These are phyloP conservation scores for Phallus indusiatus DNA, from an alignment of 768 basidiomycete genomes.

Conservation along the genomic window DNA sequence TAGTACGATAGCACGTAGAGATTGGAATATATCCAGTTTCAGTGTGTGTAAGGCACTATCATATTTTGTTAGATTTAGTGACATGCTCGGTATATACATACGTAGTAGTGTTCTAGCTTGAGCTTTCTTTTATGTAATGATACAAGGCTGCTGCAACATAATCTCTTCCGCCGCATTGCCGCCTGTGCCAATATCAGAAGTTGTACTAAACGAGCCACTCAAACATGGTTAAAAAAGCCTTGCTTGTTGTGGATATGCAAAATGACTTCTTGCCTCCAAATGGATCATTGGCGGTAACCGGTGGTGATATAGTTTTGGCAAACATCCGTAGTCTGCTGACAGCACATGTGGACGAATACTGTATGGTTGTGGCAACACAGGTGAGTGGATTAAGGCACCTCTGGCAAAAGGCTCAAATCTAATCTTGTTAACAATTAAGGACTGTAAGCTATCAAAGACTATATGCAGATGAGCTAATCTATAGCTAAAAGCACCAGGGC, in stretches of 20 bases:
- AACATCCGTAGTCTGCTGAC: conserved; percentile 48
- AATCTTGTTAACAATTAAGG: conserved; percentile 17
- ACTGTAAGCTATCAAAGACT: conserved; percentile 18
- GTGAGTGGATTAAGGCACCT: conserved; percentile 16
- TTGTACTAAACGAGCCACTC: background rate
- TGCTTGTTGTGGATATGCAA: conserved; percentile 73
- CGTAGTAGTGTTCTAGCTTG: no score
- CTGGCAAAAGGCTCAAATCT: background rate
- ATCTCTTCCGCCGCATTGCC: no score
- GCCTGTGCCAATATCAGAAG: no score
- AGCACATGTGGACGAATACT: conserved; percentile 19
- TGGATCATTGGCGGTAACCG: conserved; percentile 63
- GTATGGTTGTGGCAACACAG: conserved; percentile 29
- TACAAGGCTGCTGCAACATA: no score
- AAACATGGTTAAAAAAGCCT: conserved; percentile 25
- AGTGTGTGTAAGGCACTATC: no score
- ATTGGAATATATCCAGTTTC: no score
- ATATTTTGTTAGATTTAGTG: no score
- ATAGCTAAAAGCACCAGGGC: conserved; percentile 16
- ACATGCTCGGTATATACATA: no score
- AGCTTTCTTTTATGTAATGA: no score
- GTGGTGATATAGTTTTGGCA: conserved; percentile 48
- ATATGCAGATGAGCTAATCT: background rate
- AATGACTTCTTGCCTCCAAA: conserved; percentile 62
- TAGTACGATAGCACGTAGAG: background rate